Conservation (phyloP, 495 filamentous ascomycete genomes). For the Trichocladium antarcticum region DNA sequence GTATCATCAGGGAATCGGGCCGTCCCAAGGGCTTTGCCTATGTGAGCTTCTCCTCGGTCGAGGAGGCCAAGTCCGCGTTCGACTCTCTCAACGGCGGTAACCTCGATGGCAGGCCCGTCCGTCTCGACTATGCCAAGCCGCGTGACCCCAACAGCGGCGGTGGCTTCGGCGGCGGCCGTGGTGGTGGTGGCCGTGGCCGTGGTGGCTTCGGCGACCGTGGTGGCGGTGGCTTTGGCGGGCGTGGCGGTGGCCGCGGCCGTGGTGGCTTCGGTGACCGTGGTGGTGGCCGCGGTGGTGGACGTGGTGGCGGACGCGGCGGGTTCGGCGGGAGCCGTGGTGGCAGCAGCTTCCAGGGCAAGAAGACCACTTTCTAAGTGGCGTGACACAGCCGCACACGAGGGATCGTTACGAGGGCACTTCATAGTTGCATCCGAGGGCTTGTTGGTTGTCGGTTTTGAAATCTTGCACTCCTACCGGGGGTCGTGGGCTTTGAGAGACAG, state of each 20-base stretch:
- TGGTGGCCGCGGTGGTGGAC: conserved; percentile 33
- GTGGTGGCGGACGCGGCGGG: conserved; percentile 27
- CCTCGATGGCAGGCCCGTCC: conserved; percentile 64
- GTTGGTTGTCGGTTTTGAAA: conserved; percentile 43
- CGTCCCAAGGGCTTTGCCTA: conserved; percentile 93
- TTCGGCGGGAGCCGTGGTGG: conserved; percentile 39
- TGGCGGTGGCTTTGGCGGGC: conserved; percentile 40
- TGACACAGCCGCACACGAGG: conserved; percentile 27
- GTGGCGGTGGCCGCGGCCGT: conserved; percentile 44
- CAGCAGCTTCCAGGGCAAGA: conserved; percentile 70
- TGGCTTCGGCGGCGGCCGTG: conserved; percentile 33
- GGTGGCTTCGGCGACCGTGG: conserved; percentile 25
- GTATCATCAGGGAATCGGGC: conserved; percentile 54
- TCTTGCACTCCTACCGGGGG: conserved; percentile 27
- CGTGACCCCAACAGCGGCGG: conserved; percentile 51
- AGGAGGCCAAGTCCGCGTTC: conserved; percentile 72
- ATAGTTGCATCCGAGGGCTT: conserved; percentile 35
- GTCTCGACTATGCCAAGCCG: conserved; percentile 81
- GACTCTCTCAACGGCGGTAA: conserved; percentile 63
- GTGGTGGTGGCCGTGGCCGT: conserved; percentile 38
- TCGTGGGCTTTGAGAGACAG: conserved; percentile 41
- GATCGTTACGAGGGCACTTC: conserved; percentile 32
- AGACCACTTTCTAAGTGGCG: conserved; percentile 64
- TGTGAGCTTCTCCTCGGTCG: conserved; percentile 69
- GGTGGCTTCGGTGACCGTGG: conserved; percentile 41